Evolutionary conservation across 768 basidiomycete species (phyloP), one percentile per base, ranked within the genome.

Genomic region (Termitomyces sp.): DNA sequence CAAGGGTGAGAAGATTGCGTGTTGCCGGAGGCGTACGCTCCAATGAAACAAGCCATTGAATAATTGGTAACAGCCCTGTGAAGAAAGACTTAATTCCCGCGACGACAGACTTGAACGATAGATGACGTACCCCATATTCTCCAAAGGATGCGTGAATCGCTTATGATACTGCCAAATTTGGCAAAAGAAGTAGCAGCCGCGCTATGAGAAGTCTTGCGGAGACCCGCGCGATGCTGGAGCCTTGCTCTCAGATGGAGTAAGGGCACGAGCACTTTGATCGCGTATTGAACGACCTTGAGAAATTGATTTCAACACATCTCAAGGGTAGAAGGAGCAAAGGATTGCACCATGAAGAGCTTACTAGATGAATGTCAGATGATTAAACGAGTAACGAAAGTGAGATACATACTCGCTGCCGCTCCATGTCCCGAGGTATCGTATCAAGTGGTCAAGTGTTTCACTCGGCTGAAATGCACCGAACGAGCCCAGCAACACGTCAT

Each of bases 351-450:
- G 69, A 92, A 90, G 32, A 90, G 67, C 68, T 92, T 92, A 72
- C 90, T 92, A 66, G 39, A 53, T 34, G 16, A n/a, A 31, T 13
- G 13, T 48, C 37, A 58, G 49, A 55, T 56, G 48, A 54, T 37
- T 59, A 51, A 29, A 42, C 34, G 20, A 18, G 41, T 52, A 16
- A n/a, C 12, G 56, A 44, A 54, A 50, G 49, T 13, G 61, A 59
- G 31, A 61, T 60, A 84, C 84, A 69, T 75, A 76, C 91, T 94
- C 92, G 82, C 83, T 90, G 27, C 91, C 91, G 68, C 84, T 87
- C 88, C 89, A 92, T 64, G 90, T 90, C 55, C 87, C 84, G 53
- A 93, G 75, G 67, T 84, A 92, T 65, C 88, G 77, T 39, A 90
- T 78, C 9, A 90, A 75, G 69, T 91, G 90, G 64, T 91, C 79